Conservation (phyloP, 768 basidiomycete species). For the Dentipellis fragilis region DNA sequence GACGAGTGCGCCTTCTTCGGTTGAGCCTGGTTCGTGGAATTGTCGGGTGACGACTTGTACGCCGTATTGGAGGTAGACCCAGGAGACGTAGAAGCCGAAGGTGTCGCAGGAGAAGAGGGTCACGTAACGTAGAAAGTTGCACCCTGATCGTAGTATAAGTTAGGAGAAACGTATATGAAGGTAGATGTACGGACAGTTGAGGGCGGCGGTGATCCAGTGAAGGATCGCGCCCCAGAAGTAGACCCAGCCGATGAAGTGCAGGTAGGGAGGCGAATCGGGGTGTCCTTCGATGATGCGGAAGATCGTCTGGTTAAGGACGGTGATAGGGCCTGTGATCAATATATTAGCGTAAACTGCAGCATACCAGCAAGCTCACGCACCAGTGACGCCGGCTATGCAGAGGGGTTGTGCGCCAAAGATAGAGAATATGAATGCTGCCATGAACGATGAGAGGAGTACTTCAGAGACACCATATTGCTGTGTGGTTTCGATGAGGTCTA, state of each 20-base stretch:
- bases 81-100: constrained; percentile 88
- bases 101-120: constrained; percentile 88
- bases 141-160: constrained; percentile 36
- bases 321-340: constrained; percentile 61
- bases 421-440: constrained; percentile 84
- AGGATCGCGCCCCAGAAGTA: constrained; percentile 85
- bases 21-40: constrained; percentile 29
- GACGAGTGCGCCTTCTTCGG: constrained; percentile 43
- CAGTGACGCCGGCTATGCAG: constrained; percentile 87
- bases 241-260: constrained; percentile 87
- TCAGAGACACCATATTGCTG: constrained; percentile 85
- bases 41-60: constrained; percentile 77
- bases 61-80: constrained; percentile 86
- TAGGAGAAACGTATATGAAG: not conserved
- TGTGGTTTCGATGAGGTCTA: constrained; percentile 88
- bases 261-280: constrained; percentile 57
- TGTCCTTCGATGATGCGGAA: constrained; percentile 59
- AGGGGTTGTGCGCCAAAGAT: constrained; percentile 85
- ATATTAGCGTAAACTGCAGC: not conserved
- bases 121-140: constrained; percentile 78
- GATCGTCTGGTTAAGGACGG: constrained; percentile 87
- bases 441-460: constrained; percentile 73
- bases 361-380: constrained; percentile 23
- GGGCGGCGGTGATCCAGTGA: constrained; percentile 71
- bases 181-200: constrained; percentile 49